Evolutionary conservation across 164 flowering plant genomes (phyloP).

Genomic region (Annona squamosa): DNA sequence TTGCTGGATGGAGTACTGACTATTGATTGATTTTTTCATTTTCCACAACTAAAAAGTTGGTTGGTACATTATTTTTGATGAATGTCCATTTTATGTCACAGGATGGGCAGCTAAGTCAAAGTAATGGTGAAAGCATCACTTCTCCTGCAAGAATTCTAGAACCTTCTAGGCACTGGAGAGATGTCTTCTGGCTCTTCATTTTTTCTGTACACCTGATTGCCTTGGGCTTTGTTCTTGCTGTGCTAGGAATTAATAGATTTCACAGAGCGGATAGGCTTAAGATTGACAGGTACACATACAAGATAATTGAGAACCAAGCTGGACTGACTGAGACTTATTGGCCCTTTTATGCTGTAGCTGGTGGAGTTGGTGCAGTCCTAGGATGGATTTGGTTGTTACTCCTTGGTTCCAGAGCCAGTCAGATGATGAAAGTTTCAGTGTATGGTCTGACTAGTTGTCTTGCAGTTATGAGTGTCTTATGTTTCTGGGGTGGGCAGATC

Average conservation of each 20-base stretch:
- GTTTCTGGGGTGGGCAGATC: slow-evolving; percentile 79
- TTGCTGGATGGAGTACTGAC: not conserved
- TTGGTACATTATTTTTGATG: not conserved
- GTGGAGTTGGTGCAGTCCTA: slow-evolving; percentile 61
- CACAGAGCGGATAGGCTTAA: slow-evolving; percentile 64
- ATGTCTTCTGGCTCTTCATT: slow-evolving; percentile 78
- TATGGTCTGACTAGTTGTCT: slow-evolving; percentile 88
- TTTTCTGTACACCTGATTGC: slow-evolving; percentile 58
- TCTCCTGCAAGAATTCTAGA: slow-evolving; percentile 22
- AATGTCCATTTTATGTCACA: slow-evolving; percentile 13
- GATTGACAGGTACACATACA: slow-evolving; percentile 50
- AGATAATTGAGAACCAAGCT: slow-evolving; percentile 32
- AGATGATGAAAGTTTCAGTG: slow-evolving; percentile 87
- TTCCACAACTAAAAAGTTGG: not conserved
- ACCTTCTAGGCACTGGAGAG: slow-evolving; percentile 70
- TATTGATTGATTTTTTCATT: not conserved
- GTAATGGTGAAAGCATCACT: slow-evolving; percentile 24
- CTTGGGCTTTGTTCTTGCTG: slow-evolving; percentile 52
- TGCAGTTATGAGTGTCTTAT: slow-evolving; percentile 83
- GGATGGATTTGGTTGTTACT: slow-evolving; percentile 83
- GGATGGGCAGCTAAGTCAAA: slow-evolving; percentile 44
- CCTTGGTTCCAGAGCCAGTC: slow-evolving; percentile 68
- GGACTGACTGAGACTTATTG: slow-evolving; percentile 81
- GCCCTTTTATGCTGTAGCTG: slow-evolving; percentile 82
- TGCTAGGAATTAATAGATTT: slow-evolving; percentile 85